Evolutionary conservation across 345 rosid genomes (phyloP), one percentile per base, ranked within the genome.

Genomic region (Bretschneidera sinensis): DNA sequence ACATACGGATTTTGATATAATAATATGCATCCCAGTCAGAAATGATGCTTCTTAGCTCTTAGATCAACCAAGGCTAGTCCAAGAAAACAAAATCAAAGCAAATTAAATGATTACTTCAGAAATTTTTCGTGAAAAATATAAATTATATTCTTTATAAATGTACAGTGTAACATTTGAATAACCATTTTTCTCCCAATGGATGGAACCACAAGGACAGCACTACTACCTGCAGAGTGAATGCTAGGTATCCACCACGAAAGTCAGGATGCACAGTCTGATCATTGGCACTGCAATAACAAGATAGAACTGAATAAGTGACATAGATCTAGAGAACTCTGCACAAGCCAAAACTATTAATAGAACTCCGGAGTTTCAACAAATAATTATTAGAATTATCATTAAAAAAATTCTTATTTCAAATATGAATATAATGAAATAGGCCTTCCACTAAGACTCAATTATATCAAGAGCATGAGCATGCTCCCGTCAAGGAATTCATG

Each of bases 161-260:
- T 2, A 28, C 15, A 39, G 10, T 39, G 45, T 39, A 39, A 14
- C 35, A 4, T 31, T 31, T 31, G 35, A 31, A 31, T 31, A 31
- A 31, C 9, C 35, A 4, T 31, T 31, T 31, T 4, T 31, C 9
- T 31, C 35, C 45, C 11, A 39, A 5, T 4, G 1, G 1, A 1
- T 39, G 45, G 10, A 13, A 39, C 10, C 45, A 39, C 15, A 39
- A 5, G 45, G 67, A 53, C 23, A 62, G 57, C 63, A 57, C 15
- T 75, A 92, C 98, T 75, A 92, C 98, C 98, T 87, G 71, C 67
- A 69, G 24, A 43, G 97, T 84, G 76, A 92, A 92, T 24, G 97
- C 97, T 80, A 86, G 62, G 78, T 87, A 92, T 67, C 92, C 84
- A 64, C 98, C 95, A 54, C 77, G 83, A 66, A 73, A 43, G 54